Evolutionary conservation across 208 protist genomes (phyloP).

Genomic region (Trypanosoma cruzi): DNA sequence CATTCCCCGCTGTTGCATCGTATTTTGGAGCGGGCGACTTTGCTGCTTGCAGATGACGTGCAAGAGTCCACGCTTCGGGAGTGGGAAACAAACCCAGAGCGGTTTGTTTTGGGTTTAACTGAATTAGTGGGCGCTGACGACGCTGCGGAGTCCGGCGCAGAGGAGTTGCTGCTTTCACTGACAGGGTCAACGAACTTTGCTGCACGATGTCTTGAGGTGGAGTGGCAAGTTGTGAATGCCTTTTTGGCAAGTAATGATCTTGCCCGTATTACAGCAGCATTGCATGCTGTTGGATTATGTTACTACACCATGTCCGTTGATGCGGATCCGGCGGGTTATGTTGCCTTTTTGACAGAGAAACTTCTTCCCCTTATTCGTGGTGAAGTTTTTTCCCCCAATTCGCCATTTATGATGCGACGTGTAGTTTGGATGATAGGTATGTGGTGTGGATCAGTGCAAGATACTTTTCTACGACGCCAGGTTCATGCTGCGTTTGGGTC

Average conservation of each 20-base stretch:
- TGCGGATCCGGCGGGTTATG: slow-evolving; percentile 40
- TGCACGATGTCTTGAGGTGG: slow-evolving; percentile 21
- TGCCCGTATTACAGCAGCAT: slow-evolving; percentile 54
- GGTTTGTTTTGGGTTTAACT: slow-evolving; percentile 43
- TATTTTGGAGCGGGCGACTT: slow-evolving; percentile 46
- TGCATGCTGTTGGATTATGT: slow-evolving; percentile 86
- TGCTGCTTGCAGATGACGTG: slow-evolving; percentile 61
- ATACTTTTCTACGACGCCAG: slow-evolving; percentile 31
- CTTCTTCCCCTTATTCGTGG: slow-evolving; percentile 68
- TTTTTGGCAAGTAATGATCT: slow-evolving; percentile 46
- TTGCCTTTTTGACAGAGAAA: slow-evolving; percentile 48
- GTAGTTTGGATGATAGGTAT: slow-evolving; percentile 87
- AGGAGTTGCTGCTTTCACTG: slow-evolving; percentile 77
- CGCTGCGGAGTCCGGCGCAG: slow-evolving; percentile 35
- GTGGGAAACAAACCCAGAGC: slow-evolving; percentile 60
- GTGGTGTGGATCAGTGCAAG: slow-evolving; percentile 80
- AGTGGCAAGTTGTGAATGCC: slow-evolving; percentile 60
- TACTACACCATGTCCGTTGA: slow-evolving; percentile 75
- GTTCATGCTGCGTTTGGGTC: slow-evolving; percentile 58
- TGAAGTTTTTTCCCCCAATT: slow-evolving; percentile 17
- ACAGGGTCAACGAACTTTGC: slow-evolving; percentile 60
- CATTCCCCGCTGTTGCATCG: slow-evolving; percentile 24
- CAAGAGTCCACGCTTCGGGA: slow-evolving; percentile 27
- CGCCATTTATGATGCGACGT: slow-evolving; percentile 67
- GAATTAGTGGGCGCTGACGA: slow-evolving; percentile 57